A percentile compares a stretch with the other conserved stretches of the same genome.
phyloP scores from a whole-genome alignment of 2,329 filamentous ascomycete species.

The Didymella arachidicola region DNA sequence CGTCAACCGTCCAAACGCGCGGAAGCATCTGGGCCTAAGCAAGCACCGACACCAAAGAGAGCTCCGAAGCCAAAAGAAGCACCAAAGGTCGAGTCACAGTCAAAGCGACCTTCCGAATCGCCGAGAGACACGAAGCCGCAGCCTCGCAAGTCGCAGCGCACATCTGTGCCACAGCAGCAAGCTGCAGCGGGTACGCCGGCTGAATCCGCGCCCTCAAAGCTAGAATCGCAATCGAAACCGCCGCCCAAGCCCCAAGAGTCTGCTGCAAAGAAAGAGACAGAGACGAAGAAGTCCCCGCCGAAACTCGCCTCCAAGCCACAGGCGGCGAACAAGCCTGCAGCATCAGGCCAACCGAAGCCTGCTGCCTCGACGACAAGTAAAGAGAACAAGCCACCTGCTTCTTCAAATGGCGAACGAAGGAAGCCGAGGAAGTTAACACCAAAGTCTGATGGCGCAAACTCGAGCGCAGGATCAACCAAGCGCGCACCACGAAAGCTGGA shows the following conservation, averaged over 20 bases:
- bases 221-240: constrained; percentile 3
- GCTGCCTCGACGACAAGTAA: constrained; percentile 20
- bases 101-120: constrained; percentile 16
- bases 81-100: constrained; percentile 18
- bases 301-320: constrained; percentile 24
- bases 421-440: constrained; percentile 40
- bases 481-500: constrained; percentile 39
- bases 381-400: constrained; percentile 27
- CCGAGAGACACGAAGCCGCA: constrained; percentile 7
- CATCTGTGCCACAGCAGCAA: constrained; percentile 8
- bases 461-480: constrained; percentile 22
- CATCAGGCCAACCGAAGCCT: constrained; percentile 19
- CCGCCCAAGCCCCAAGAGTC: constrained; percentile 4
- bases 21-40: constrained; percentile 12
- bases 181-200: neutral
- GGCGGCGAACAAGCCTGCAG: constrained; percentile 19
- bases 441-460: constrained; percentile 21
- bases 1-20: constrained; percentile 7
- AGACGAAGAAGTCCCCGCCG: constrained; percentile 14
- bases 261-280: constrained; percentile 1
- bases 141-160: constrained; percentile 15
- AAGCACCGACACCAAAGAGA: constrained; percentile 26
- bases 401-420: constrained; percentile 21
- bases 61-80: constrained; percentile 26
- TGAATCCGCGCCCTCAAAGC: neutral